Conservation (phyloP, 176 grass and related monocot genomes). For the Aegilops speltoides region DNA sequence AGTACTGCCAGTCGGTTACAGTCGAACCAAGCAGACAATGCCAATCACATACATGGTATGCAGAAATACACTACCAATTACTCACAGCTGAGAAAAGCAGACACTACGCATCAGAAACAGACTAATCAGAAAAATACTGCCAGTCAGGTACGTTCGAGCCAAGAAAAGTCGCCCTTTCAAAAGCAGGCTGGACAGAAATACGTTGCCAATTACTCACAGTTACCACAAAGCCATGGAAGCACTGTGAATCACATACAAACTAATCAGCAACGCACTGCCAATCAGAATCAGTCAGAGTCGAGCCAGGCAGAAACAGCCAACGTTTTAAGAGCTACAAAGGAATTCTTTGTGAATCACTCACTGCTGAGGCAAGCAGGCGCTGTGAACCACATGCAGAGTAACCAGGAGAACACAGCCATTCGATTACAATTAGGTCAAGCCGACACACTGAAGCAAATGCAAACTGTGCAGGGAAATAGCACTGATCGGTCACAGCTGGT, state of each 20-base stretch:
- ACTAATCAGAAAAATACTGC: slow-evolving; percentile 22
- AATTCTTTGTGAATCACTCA: slow-evolving; percentile 17
- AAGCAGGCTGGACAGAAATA: neutral
- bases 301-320: neutral
- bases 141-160: slow-evolving; percentile 6
- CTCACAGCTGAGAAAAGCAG: slow-evolving; percentile 24
- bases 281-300: neutral
- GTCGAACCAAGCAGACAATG: slow-evolving; percentile 19
- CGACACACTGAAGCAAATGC: slow-evolving; percentile 5
- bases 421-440: slow-evolving; percentile 17
- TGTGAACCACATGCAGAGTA: slow-evolving; percentile 11
- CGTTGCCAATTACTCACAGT: neutral
- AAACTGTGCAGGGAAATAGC: neutral
- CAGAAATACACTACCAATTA: slow-evolving; percentile 21
- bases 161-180: neutral
- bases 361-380: neutral
- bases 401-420: neutral
- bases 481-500: neutral
- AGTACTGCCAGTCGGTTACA: neutral
- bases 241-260: neutral
- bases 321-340: neutral
- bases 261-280: neutral
- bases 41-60: neutral
- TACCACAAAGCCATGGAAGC: neutral
- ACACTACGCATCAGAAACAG: neutral